Evolutionary conservation across 371 early-diverging fungal species (phyloP), one percentile per base, ranked within the genome.

Genomic region (Conidiobolus coronatus): DNA sequence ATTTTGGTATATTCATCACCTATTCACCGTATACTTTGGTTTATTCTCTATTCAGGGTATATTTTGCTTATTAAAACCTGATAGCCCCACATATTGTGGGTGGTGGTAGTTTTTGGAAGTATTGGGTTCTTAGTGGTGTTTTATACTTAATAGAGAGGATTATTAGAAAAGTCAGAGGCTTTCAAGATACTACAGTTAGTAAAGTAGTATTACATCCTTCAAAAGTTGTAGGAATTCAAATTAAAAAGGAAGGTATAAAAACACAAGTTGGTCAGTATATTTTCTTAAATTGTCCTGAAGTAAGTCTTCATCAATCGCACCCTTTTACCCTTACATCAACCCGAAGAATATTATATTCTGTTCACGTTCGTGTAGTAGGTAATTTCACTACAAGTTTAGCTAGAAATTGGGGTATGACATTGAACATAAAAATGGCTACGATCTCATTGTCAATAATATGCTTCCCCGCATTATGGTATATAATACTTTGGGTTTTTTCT

Each of bases 251-350:
- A 14, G 51, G 61, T 15, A 61, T 67, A 47, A 55, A 55, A 2
- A 66, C 69, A 18, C 58, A 69, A 23, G 70, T 78, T 17, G 86
- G 86, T 8, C 79, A 78, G 55, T 79, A 75, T 54, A 63, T 79
- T 42, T 75, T 68, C 45, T 51, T 73, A 50, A 65, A 53, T 57
- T 79, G 71, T 50, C 79, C 74, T 41, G 76, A 63, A 55, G 68
- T 73, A 47, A 66, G 58, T 23, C 61, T 54, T 36, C 68, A 52
- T 57, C 69, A 87, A 53, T 86, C 82, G 82, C 87, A 87, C 55
- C 87, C 87, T 8, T 86, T 86, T 56, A 86, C 86, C 21, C 62
- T 86, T 37, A 85, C 87, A 23, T 79, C 77, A 21, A 77, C 82
- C 18, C 85, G 84, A 1, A 71, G 79, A 53, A 85, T 86, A 48